These are phyloP conservation scores for Diplotaxis tenuifolia DNA, from an alignment of 345 rosid genomes.

Conservation along the genomic window DNA sequence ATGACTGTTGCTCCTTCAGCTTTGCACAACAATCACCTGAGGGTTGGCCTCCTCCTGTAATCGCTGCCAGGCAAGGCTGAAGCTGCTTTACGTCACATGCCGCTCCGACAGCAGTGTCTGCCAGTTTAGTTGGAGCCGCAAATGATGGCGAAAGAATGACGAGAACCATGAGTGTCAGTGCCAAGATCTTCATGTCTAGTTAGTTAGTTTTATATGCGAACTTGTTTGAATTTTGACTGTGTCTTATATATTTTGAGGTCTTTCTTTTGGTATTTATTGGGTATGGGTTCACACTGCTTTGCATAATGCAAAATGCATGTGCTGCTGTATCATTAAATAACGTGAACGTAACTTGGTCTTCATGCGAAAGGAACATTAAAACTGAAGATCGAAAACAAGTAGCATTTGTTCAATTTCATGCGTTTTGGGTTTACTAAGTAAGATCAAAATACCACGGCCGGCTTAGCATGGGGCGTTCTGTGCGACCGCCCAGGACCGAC, in stretches of 20 bases:
- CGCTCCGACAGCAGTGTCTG: constrained; percentile 37
- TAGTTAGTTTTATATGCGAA: neutral
- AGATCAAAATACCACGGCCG: too few relatives aligned
- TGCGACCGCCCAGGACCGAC: too few relatives aligned
- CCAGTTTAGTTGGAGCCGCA: constrained; percentile 13
- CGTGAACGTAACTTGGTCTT: constrained; percentile 34
- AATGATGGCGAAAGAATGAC: constrained; percentile 21
- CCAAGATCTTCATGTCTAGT: constrained; percentile 23
- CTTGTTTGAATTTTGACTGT: neutral
- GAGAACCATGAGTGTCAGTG: neutral
- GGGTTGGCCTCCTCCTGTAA: constrained; percentile 41
- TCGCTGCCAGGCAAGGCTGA: constrained; percentile 51
- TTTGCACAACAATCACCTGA: constrained; percentile 52
- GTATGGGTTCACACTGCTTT: neutral
- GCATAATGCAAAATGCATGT: constrained; percentile 22
- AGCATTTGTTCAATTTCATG: neutral
- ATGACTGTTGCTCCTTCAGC: constrained; percentile 57
- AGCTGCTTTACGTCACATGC: constrained; percentile 51
- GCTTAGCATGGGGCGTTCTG: too few relatives aligned
- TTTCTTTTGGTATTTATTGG: constrained; percentile 23
- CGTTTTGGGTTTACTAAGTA: neutral
- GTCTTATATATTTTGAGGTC: neutral
- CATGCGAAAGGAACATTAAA: constrained; percentile 29
- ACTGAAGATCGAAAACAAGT: neutral
- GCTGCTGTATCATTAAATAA: constrained; percentile 1